Evolutionary conservation across 2,329 filamentous ascomycete genomes (phyloP), one percentile per base, ranked within the genome.

Genomic region (Colletotrichum sp.): DNA sequence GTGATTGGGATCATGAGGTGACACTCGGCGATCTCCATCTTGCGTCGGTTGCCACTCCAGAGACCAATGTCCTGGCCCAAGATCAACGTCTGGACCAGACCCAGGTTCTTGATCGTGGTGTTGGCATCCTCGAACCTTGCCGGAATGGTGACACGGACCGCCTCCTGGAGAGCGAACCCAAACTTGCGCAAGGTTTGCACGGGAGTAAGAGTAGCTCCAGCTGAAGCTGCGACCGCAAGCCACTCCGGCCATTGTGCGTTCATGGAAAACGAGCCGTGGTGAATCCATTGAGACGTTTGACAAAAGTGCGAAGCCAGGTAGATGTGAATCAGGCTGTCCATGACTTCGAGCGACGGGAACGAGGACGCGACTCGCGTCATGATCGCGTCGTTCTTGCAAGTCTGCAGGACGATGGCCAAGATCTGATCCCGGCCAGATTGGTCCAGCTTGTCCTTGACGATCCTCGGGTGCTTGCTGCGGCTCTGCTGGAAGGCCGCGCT

Each of bases 241-340:
- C 93, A 90, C 77, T 93, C 91, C 0, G 91, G 89, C 75, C 87
- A 87, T 73, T 91, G 87, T 4, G 85, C 84, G 21, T 90, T 90
- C 9, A 92, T 85, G 3, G 86, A 87, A 52, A 94, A 89, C 0
- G 90, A 91, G 2, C 90, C 88, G 61, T 91, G 88, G 81, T 94
- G 92, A 72, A 94, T 89, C 86, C 89, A 93, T 61, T 87, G 86
- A 62, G 90, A 91, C 0, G 92, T 86, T 75, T 91, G 87, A 62
- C 91, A 88, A 30, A 87, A 84, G 58, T 92, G 90, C 2, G 87
- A 87, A 1, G 90, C 89, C 24, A 93, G 83, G 76, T 91, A 93
- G 76, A 90, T 89, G 75, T 93, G 90, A 15, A 93, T 86, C 71
- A 93, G 85, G 12, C 88, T 91, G 78, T 93, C 92, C 75, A 94